Evolutionary conservation across 73 alveolate genomes (phyloP), one percentile per base, ranked within the genome.

Genomic region (Symbiodinium pilosum): DNA sequence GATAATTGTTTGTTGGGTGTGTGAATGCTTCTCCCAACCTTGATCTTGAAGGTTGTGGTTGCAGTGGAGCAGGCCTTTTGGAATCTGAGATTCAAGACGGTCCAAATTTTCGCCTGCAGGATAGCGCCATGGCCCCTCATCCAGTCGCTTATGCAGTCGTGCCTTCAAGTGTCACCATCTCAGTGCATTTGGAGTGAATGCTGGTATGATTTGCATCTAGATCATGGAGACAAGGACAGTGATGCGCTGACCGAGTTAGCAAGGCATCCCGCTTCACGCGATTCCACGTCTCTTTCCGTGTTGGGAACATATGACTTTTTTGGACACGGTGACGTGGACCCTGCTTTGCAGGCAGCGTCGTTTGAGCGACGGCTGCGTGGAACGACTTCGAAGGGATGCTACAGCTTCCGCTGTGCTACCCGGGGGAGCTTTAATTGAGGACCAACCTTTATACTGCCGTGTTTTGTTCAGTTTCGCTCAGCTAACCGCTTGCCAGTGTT

Each of bases 131-230:
- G 97, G 97, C 97, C 39, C 97, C 97, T 47, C 47, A 40, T 26
- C 77, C 77, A n/a, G 97, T 91, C 89, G 87, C 77, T 88, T 91
- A 91, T 43, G 97, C 97, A 6, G 75, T 91, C 54, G 81, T 91
- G 42, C 81, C 87, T 11, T 68, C 97, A 52, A 91, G 56, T 12
- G 97, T 32, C n/a, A 88, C 52, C 11, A 6, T n/a, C 93, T 42
- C 54, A 86, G 83, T 21, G 28, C 11, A 21, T 0, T 28, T 69
- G 84, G 38, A 28, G n/a, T n/a, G n/a, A n/a, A n/a, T n/a, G n/a
- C n/a, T n/a, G n/a, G n/a, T n/a, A n/a, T 54, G 14, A 24, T n/a
- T n/a, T n/a, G n/a, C n/a, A n/a, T n/a, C n/a, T n/a, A n/a, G n/a
- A n/a, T n/a, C n/a, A n/a, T n/a, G n/a, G 81, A 28, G 39, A 20